Percentiles rank a stretch among this genome's conserved stretches.
Conservation (phyloP, 2,329 filamentous ascomycete species). For the Aspergillus awamori region DNA sequence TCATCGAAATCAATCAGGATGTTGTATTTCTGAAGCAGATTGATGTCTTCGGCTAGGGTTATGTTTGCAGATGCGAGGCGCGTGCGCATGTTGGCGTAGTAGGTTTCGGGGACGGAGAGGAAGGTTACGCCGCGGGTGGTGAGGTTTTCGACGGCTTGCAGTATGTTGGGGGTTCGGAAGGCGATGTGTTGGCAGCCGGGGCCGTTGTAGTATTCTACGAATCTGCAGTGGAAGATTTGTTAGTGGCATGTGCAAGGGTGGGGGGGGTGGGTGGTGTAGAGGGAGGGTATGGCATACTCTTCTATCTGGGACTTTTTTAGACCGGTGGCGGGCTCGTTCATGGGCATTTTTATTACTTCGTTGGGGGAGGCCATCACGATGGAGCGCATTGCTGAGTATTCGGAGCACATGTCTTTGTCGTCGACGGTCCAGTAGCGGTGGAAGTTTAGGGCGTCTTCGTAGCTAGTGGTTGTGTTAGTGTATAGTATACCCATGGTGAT, state of each 20-base stretch:
- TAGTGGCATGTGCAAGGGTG: no score
- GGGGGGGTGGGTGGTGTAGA: no score
- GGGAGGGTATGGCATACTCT: constrained; percentile 58
- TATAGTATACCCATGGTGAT: neutral
- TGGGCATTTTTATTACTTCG: constrained; percentile 90
- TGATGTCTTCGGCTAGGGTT: constrained; percentile 73
- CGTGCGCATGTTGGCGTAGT: constrained; percentile 73
- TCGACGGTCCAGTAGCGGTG: constrained; percentile 95
- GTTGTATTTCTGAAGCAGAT: constrained; percentile 70
- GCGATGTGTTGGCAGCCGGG: constrained; percentile 90
- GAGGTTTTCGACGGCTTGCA: constrained; percentile 70
- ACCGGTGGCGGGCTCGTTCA: constrained; percentile 86
- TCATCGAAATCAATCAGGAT: constrained; percentile 94
- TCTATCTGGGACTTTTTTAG: constrained; percentile 90
- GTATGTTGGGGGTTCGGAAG: constrained; percentile 73
- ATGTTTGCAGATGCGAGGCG: constrained; percentile 64
- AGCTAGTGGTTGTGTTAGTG: constrained; percentile 39
- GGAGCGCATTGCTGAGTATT: constrained; percentile 81
- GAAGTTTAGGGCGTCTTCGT: constrained; percentile 84
- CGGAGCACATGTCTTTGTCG: constrained; percentile 84
- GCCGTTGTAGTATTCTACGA: constrained; percentile 80
- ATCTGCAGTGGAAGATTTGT: constrained; percentile 21
- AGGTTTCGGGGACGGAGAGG: constrained; percentile 76
- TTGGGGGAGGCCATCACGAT: constrained; percentile 84
- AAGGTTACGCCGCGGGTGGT: constrained; percentile 81